Conservation (phyloP, 1,284 basidiomycete species). For the Leccinum huronense region DNA sequence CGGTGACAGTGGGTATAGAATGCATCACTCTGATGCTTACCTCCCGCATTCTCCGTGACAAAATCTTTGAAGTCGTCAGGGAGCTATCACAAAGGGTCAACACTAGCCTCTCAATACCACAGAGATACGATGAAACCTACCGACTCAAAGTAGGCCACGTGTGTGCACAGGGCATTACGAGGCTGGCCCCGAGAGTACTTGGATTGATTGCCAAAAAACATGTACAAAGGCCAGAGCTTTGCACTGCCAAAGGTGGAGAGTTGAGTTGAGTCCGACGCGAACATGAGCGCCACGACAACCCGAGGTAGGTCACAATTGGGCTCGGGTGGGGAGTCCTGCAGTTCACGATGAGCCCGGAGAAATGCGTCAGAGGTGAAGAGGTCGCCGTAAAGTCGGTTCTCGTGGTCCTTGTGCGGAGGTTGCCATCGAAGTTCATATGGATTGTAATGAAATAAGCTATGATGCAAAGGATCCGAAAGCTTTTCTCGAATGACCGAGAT, state of each 20-base stretch:
- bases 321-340: not conserved
- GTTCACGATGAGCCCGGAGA: not conserved
- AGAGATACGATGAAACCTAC: not conserved
- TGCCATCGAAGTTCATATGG: not conserved
- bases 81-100: not conserved
- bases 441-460: not conserved
- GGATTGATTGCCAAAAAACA: conserved; percentile 29
- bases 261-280: conserved; percentile 35
- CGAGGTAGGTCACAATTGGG: not conserved
- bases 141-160: not conserved
- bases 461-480: not conserved
- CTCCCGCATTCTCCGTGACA: not conserved
- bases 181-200: conserved; percentile 1
- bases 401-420: not conserved
- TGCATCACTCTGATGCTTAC: conserved; percentile 2
- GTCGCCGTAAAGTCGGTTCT: not conserved
- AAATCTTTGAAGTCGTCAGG: not conserved
- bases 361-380: not conserved
- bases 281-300: conserved; percentile 20
- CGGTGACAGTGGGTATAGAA: not conserved
- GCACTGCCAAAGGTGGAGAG: conserved; percentile 29
- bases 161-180: not conserved
- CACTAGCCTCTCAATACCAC: not conserved
- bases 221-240: conserved; percentile 32
- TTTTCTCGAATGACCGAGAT: not conserved